phyloP scores from a whole-genome alignment of 1,284 basidiomycete genomes.

The Ceratobasidium sp. region DNA sequence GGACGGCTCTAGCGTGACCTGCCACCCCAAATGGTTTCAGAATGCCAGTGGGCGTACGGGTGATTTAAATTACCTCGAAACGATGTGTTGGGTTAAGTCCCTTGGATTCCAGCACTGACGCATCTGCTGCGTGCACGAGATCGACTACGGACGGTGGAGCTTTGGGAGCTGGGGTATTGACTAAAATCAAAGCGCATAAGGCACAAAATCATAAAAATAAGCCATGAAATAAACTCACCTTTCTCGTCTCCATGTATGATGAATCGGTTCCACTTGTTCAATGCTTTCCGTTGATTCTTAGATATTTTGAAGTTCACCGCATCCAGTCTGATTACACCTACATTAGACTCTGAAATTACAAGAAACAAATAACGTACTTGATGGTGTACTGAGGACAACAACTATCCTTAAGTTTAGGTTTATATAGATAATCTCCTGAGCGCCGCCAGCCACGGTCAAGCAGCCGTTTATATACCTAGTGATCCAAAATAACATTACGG shows the following conservation, averaged over 20 bases:
- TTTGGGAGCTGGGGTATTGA: constrained; percentile 41
- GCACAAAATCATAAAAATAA: not conserved
- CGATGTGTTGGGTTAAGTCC: constrained; percentile 35
- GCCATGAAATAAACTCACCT: constrained; percentile 9
- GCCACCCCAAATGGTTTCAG: constrained; percentile 31
- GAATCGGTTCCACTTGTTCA: constrained; percentile 80
- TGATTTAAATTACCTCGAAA: constrained; percentile 35
- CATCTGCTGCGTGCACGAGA: constrained; percentile 66
- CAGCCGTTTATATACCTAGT: constrained; percentile 42
- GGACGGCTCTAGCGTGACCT: constrained; percentile 83
- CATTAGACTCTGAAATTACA: not conserved
- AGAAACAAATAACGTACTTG: constrained; percentile 62
- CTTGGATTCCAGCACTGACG: constrained; percentile 47
- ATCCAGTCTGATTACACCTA: constrained; percentile 70
- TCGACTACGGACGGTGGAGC: constrained; percentile 56
- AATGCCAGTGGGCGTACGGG: not conserved
- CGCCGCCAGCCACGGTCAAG: constrained; percentile 80
- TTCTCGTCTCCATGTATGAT: constrained; percentile 65
- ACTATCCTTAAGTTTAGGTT: constrained; percentile 82
- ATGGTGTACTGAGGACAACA: constrained; percentile 97
- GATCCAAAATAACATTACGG: not conserved
- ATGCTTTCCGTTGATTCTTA: constrained; percentile 82
- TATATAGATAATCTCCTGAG: constrained; percentile 85
- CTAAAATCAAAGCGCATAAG: constrained; percentile 16
- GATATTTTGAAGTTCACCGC: constrained; percentile 77